Evolutionary conservation across 805 yeast genomes (phyloP).

Genomic region (Allodekkera sacchari): DNA sequence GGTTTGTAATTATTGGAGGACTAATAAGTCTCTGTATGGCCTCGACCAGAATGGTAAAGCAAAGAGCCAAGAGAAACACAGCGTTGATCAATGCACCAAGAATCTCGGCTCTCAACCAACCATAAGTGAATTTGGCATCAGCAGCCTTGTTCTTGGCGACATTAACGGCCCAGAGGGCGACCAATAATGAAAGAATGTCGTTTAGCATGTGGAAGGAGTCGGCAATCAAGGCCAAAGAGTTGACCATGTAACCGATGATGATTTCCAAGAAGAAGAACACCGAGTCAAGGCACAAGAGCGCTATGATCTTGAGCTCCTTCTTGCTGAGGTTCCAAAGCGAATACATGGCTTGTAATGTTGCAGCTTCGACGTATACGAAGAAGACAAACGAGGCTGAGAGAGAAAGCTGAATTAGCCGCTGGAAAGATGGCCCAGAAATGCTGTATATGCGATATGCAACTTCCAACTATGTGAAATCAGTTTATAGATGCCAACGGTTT

Average conservation of each 20-base stretch:
- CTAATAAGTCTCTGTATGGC: constrained; percentile 83
- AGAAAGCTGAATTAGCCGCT: no score
- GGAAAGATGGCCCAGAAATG: not conserved
- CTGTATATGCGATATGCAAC: no score
- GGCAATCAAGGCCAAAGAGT: constrained; percentile 89
- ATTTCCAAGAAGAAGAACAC: constrained; percentile 80
- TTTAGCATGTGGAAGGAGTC: constrained; percentile 97
- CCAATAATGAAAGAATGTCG: constrained; percentile 80
- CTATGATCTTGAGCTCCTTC: constrained; percentile 64
- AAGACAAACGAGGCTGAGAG: no score
- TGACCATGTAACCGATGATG: constrained; percentile 80
- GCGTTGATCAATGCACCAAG: constrained; percentile 93
- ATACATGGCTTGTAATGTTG: constrained; percentile 1
- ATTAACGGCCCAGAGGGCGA: constrained; percentile 94
- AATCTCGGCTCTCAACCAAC: constrained; percentile 97
- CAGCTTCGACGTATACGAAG: no score
- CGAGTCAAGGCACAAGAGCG: constrained; percentile 70
- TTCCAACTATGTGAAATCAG: no score
- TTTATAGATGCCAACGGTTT: no score
- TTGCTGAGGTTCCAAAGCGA: constrained; percentile 8
- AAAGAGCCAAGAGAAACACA: constrained; percentile 83
- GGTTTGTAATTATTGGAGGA: constrained; percentile 73
- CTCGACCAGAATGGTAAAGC: constrained; percentile 86
- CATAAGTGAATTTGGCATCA: constrained; percentile 86
- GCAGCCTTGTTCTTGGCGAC: constrained; percentile 78